These are phyloP conservation scores for Oemleria cerasiformis DNA, from an alignment of 306 rosid genomes.

Conservation along the genomic window DNA sequence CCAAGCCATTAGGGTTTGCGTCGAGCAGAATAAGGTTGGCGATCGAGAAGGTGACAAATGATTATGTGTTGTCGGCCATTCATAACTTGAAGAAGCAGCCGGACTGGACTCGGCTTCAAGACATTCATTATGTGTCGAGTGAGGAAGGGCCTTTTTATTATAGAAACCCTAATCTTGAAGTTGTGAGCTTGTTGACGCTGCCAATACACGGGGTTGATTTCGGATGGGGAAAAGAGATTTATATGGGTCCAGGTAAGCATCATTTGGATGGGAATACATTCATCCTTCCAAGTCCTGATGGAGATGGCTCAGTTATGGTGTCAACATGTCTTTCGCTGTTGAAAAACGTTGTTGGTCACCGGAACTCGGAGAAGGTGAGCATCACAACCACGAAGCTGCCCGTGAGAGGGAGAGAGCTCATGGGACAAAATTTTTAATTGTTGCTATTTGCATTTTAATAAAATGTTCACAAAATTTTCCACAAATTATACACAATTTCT, in stretches of 20 bases:
- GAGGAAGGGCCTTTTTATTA: conserved; percentile 33
- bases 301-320: conserved; percentile 45
- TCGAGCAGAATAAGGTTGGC: conserved; percentile 50
- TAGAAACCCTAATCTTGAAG: conserved; percentile 46
- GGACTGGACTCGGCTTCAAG: conserved; percentile 48
- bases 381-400: too few species aligned
- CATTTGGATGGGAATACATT: conserved; percentile 44
- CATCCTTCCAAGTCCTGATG: conserved; percentile 33
- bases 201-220: conserved; percentile 55
- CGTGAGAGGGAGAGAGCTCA: too few species aligned
- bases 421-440: too few species aligned
- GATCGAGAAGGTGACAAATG: conserved; percentile 41
- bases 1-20: conserved; percentile 52
- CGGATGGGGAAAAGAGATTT: conserved; percentile 62
- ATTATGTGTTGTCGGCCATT: conserved; percentile 35
- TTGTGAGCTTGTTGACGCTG: conserved; percentile 55
- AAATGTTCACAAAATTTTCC: too few species aligned
- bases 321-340: conserved; percentile 41
- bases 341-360: too few species aligned
- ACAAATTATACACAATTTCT: too few species aligned
- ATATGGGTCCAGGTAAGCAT: conserved; percentile 47
- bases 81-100: conserved; percentile 42
- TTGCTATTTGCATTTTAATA: too few species aligned
- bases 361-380: too few species aligned
- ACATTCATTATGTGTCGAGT: conserved; percentile 31